Base-by-base conservation (phyloP, 768 basidiomycete genomes). In the Chiua virens region DNA sequence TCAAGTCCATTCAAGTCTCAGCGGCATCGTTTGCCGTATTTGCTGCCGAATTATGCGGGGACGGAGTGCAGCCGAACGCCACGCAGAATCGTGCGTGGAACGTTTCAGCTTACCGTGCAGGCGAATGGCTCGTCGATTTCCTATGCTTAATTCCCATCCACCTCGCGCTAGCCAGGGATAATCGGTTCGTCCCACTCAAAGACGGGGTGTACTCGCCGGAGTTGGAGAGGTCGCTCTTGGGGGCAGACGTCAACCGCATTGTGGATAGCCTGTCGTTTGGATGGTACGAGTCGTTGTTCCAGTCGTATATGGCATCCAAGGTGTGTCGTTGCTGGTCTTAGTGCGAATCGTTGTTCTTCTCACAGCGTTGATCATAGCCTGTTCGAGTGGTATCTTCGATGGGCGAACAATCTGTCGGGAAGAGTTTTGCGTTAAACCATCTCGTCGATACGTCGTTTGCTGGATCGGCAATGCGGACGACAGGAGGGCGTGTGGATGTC, bases 401-500 rank as follows among this genome's bases (percentile, higher is more conserved):
- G 84, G 83, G 82, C 1, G 82, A 84, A 59, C 83, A 85, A 57
- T 83, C 81, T 0, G 83, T 85, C 1, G 84, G 83, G 1, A 84
- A 84, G 56, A 80, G 77, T 45, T 85, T 75, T 47, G 68, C 78
- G 0, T 60, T 85, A 32, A 84, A 85, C 45, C 84, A 85, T 54
- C 69, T 86, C 6, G 75, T 73, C 1, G 83, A 85, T 56, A 82
- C 82, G 0, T 85, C 84, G 1, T 85, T 86, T 56, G 81, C 81
- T 8, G 83, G 84, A 1, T 80, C 76, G 9, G 83, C 83, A 0
- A 83, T 85, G 81, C 69, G 80, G 18, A 83, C 82, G 9, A 85
- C 80, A n/a, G 60, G 80, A 83, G 67, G 82, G 83, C 5, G 80
- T 84, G 3, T 85, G 83, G 83, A 79, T 85, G 76, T 83, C 82